Base-by-base conservation (phyloP, 1,139 yeast genomes). In the Scheffersomyces quercinus region DNA sequence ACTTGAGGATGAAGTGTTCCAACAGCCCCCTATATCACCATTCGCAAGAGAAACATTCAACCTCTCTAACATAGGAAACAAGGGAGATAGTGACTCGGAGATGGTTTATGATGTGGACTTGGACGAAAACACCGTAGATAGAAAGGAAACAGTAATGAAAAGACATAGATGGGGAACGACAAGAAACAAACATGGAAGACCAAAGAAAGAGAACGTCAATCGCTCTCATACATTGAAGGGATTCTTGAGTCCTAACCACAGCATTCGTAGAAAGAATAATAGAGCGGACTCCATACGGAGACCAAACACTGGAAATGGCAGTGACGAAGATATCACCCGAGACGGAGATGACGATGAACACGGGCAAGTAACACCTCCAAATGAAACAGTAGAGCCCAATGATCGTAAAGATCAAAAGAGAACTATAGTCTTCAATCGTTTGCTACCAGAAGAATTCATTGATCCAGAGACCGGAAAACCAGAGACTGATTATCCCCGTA, bases 81-180 rank as follows among this genome's bases (percentile, higher is more conserved):
- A 42, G n/a, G 36, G 41, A 16, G 39, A 42, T n/a, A 41, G 36
- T 34, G 40, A 45, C 11, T 40, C 44, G n/a, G 48, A 43, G 2
- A 48, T 45, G 9, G 42, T 43, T 37, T 39, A 47, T 43, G 36
- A 44, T 13, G 33, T 38, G 5, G 46, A 40, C 8, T 14, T 31
- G 3, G 36, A 38, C n/a, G 41, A 42, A 13, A 9, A 15, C 15
- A 39, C 36, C 15, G 43, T 43, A 26, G 42, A 43, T 26, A 43
- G 54, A 35, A 38, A 43, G 15, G 47, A 48, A 28, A 42, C 31
- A 11, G 65, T 69, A 4, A 83, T 83, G 82, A 82, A 85, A 56
- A 78, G 95, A 55, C 79, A 83, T 55, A 77, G 97, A 66, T 87
- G 96, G 96, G 97, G 97, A 45, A 89, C 97, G 7, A 88, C 85